A percentile compares a stretch with the other conserved stretches of the same genome.
phyloP scores from a whole-genome alignment of 768 basidiomycete genomes.

The Erythrobasidium yunnanense region DNA sequence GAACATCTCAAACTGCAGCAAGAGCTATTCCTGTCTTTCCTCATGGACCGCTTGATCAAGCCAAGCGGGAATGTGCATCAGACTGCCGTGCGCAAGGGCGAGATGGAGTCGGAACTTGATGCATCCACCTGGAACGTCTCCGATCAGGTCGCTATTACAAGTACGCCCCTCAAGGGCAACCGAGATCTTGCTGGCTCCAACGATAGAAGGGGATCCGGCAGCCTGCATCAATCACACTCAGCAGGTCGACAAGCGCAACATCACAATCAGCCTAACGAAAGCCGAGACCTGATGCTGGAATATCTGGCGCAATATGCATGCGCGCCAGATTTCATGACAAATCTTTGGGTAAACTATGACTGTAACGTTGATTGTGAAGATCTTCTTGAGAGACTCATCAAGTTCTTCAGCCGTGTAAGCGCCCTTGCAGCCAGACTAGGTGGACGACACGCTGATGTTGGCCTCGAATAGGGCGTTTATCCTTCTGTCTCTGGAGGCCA shows the following conservation, averaged over 20 bases:
- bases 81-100: constrained; percentile 26
- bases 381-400: constrained; percentile 75
- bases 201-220: constrained; percentile 2
- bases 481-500: constrained; percentile 48
- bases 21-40: constrained; percentile 87
- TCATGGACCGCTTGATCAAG: constrained; percentile 69
- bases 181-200: background rate
- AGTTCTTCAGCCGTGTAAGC: constrained; percentile 61
- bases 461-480: constrained; percentile 9
- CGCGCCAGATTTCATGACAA: constrained; percentile 76
- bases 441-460: background rate
- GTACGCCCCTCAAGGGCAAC: background rate
- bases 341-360: constrained; percentile 91
- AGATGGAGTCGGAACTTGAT: constrained; percentile 35
- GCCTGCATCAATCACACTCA: background rate
- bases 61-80: constrained; percentile 15
- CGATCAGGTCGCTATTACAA: background rate
- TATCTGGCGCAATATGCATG: constrained; percentile 68
- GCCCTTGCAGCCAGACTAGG: background rate
- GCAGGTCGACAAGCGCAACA: constrained; percentile 1
- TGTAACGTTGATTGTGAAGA: constrained; percentile 96
- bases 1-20: constrained; percentile 81
- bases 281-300: constrained; percentile 79
- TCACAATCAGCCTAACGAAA: constrained; percentile 48
- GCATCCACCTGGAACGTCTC: constrained; percentile 34